Evolutionary conservation across 306 rosid species (phyloP), one percentile per base, ranked within the genome.

Genomic region (Malus sylvestris): DNA sequence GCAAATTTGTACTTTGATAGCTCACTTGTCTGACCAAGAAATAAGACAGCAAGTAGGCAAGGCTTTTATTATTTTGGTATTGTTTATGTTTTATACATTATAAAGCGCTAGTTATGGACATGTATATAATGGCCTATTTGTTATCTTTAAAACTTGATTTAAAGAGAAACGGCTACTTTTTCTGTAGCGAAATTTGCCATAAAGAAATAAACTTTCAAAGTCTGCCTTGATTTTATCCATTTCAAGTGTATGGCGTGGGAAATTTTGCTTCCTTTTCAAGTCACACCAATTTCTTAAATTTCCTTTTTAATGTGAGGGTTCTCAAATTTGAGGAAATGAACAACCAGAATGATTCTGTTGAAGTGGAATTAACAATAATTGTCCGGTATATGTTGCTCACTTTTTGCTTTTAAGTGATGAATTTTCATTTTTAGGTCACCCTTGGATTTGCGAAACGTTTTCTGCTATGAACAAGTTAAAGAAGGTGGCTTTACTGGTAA

Each of bases 381-480:
- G 60, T 77, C 61, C 66, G 22, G 32, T 69, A 45, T 65, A 70
- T 61, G 71, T 83, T 71, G 29, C 62, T 40, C 49, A 38, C 33
- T 38, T 40, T 30, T 30, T 62, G 11, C 44, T 79, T 20, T 72
- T 61, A 73, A 77, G 33, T 42, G 61, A 73, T 74, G 38, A 27
- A 71, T 84, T 63, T 60, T 70, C 30, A 38, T 80, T 75, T 84
- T 81, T 74, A 96, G 99, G 99, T 78, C 99, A 96, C 85, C 99
- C 99, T 74, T 96, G 99, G 99, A 89, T 96, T 86, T 87, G 99
- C 49, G 94, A 96, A 86, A 91, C 85, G 82, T 96, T 96, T 83
- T 96, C 99, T 86, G 98, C 96, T 38, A 96, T 96, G 99, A 96
- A 96, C 78, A 96, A 96, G 86, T 86, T 96, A 70, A 96, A 96